phyloP scores from a whole-genome alignment of 192 early-diverging fungal species.

The Coemansia sp. region DNA sequence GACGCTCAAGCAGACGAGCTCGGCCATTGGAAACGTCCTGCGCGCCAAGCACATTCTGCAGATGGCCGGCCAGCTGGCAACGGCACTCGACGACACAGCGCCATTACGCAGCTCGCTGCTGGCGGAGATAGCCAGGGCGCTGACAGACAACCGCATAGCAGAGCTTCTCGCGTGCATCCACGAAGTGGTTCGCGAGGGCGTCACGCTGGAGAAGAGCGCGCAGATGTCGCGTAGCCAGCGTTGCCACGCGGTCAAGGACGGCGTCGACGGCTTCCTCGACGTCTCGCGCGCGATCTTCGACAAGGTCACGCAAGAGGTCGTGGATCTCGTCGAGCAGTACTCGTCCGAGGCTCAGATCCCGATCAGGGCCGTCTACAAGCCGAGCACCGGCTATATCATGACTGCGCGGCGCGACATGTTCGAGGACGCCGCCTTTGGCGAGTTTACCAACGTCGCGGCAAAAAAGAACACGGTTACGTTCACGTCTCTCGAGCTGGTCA shows the following conservation, averaged over 20 bases:
- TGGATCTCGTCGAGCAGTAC: conserved; percentile 51
- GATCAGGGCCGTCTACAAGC: conserved; percentile 67
- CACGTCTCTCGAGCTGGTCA: conserved; percentile 74
- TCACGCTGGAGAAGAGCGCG: conserved; percentile 63
- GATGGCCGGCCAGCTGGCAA: conserved; percentile 42
- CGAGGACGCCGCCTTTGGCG: conserved; percentile 54
- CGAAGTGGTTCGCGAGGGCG: conserved; percentile 66
- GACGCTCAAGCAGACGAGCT: conserved; percentile 59
- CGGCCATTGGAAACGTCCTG: conserved; percentile 67
- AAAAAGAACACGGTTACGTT: conserved; percentile 64
- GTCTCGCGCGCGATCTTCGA: conserved; percentile 56
- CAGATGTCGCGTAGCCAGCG: conserved; percentile 77
- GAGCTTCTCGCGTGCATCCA: conserved; percentile 56
- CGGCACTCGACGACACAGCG: conserved; percentile 17
- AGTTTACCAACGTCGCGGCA: conserved; percentile 70
- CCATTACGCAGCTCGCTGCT: conserved; percentile 47
- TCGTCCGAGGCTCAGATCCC: conserved; percentile 54
- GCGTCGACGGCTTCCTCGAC: conserved; percentile 81
- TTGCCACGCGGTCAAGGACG: conserved; percentile 82
- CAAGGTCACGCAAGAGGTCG: conserved; percentile 39
- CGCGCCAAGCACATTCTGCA: conserved; percentile 66
- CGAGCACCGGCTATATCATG: conserved; percentile 63
- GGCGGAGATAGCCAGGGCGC: conserved; percentile 41
- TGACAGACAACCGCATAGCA: conserved; percentile 42
- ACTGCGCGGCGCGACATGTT: conserved; percentile 45